Percentiles rank a stretch among this genome's conserved stretches.
Conservation (phyloP, 169 alveolate species). For the Hepatocystis sp. region DNA sequence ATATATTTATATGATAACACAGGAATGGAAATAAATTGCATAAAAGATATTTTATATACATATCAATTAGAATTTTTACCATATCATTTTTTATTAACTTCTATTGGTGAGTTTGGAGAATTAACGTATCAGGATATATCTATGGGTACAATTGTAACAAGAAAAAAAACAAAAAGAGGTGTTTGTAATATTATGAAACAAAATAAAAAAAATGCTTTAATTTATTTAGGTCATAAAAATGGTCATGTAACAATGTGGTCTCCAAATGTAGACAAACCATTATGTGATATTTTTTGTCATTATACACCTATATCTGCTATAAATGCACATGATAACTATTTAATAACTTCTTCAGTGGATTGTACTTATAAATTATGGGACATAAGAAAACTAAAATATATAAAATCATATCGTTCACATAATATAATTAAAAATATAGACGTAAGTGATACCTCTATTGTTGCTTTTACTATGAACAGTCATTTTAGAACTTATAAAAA, state of each 20-base stretch:
- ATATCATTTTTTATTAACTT: slow-evolving; percentile 92
- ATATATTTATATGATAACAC: slow-evolving; percentile 94
- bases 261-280: slow-evolving; percentile 91
- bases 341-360: slow-evolving; percentile 83
- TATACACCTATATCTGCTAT: slow-evolving; percentile 81
- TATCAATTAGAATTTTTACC: slow-evolving; percentile 94
- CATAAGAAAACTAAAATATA: slow-evolving; percentile 88
- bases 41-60: slow-evolving; percentile 90
- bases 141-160: slow-evolving; percentile 93
- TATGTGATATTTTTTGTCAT: slow-evolving; percentile 79
- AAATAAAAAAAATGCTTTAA: slow-evolving; percentile 92
- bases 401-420: slow-evolving; percentile 24
- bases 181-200: slow-evolving; percentile 91
- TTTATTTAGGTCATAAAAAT: slow-evolving; percentile 93
- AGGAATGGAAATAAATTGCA: slow-evolving; percentile 95
- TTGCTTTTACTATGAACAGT: slow-evolving; percentile 80
- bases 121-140: slow-evolving; percentile 95
- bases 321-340: slow-evolving; percentile 77
- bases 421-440: slow-evolving; percentile 59
- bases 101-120: slow-evolving; percentile 94
- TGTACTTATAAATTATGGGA: slow-evolving; percentile 95
- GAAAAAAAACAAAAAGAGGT: slow-evolving; percentile 92
- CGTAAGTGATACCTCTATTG: slow-evolving; percentile 54
- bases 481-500: slow-evolving; percentile 76
- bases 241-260: slow-evolving; percentile 96